phyloP scores from a whole-genome alignment of 345 rosid genomes.

The Iberis pinnata region DNA sequence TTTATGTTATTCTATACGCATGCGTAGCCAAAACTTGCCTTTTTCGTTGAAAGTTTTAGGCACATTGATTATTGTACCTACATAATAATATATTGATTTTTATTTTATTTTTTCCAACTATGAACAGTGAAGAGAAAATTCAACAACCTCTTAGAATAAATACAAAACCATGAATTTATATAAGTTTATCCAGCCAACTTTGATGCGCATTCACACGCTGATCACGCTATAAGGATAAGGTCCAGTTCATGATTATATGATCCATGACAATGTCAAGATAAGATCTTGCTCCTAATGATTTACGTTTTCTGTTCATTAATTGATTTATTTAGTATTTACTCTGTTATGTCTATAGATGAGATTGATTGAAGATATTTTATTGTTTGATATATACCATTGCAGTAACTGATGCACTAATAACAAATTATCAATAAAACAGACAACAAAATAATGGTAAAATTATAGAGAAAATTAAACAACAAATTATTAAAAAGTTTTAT shows the following conservation, averaged over 20 bases:
- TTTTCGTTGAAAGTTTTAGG: conserved; percentile 6
- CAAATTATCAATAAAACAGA: too few relatives aligned
- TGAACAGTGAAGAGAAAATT: background rate
- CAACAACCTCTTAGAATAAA: conserved; percentile 1
- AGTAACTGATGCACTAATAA: too few relatives aligned
- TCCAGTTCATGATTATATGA: background rate
- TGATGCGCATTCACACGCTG: conserved; percentile 17
- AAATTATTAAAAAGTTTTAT: too few relatives aligned
- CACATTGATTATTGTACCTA: conserved; percentile 1
- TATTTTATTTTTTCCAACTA: background rate
- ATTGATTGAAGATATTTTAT: too few relatives aligned
- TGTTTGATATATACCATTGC: too few relatives aligned
- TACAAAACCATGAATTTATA: background rate
- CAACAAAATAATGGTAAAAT: too few relatives aligned
- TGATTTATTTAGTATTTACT: too few relatives aligned
- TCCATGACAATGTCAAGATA: conserved; percentile 6
- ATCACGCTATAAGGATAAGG: conserved; percentile 8
- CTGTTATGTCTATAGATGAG: too few relatives aligned
- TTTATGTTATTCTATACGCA: conserved; percentile 9
- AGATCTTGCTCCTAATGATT: background rate
- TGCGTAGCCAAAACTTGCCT: conserved; percentile 25
- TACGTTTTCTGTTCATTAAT: too few relatives aligned
- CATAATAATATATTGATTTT: background rate
- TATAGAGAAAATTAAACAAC: too few relatives aligned
- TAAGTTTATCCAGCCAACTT: conserved; percentile 13